Percentiles rank a stretch among this genome's conserved stretches.
These are phyloP conservation scores for Ogataea corticis DNA, from an alignment of 805 yeast species.

Conservation along the genomic window DNA sequence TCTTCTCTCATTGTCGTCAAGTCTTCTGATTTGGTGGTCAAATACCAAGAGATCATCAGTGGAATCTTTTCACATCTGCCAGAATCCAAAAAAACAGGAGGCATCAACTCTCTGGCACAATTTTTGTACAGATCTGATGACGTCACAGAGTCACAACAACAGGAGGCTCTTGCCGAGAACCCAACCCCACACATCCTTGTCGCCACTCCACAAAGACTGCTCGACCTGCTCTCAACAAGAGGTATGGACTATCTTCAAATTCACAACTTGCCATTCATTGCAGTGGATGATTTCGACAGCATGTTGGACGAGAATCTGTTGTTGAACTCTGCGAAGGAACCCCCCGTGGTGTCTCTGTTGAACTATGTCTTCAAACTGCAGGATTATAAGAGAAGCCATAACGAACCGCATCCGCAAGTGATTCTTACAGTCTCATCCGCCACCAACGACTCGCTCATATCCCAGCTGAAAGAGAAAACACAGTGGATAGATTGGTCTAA, in stretches of 20 bases:
- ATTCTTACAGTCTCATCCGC: conserved; percentile 27
- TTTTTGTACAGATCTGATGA: conserved; percentile 31
- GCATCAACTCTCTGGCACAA: conserved; percentile 26
- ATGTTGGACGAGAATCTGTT: conserved; percentile 26
- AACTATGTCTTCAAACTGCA: conserved; percentile 35
- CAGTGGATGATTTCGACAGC: conserved; percentile 37
- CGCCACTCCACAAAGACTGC: conserved; percentile 37
- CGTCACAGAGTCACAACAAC: conserved; percentile 28
- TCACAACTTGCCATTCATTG: conserved; percentile 28
- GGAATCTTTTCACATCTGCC: conserved; percentile 14
- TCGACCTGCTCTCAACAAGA: conserved; percentile 35
- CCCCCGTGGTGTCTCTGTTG: conserved; percentile 33
- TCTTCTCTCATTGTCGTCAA: conserved; percentile 33
- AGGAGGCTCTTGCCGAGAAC: conserved; percentile 19
- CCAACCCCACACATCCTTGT: conserved; percentile 35
- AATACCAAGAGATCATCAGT: conserved; percentile 21
- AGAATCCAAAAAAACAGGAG: not conserved
- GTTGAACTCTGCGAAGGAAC: conserved; percentile 20
- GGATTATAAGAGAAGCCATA: conserved; percentile 32
- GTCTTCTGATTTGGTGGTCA: conserved; percentile 27
- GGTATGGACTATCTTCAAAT: conserved; percentile 34
- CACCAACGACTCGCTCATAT: conserved; percentile 46
- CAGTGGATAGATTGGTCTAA: conserved; percentile 49
- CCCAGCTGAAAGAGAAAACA: conserved; percentile 47
- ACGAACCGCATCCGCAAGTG: conserved; percentile 35